phyloP scores from a whole-genome alignment of 2,329 filamentous ascomycete genomes.

The Coniochaeta sp. region DNA sequence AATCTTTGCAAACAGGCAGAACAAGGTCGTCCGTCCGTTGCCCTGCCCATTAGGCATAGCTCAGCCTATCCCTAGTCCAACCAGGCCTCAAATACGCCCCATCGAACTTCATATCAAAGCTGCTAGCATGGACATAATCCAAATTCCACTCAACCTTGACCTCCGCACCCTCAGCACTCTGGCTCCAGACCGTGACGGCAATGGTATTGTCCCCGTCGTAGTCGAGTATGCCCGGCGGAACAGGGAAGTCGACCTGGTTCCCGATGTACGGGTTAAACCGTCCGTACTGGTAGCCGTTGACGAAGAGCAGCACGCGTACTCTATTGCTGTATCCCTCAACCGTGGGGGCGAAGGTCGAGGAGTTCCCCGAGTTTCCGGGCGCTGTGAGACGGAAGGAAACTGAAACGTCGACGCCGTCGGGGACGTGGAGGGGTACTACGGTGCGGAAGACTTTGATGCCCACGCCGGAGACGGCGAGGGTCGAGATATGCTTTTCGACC shows the following conservation, averaged over 20 bases:
- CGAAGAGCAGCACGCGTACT: conserved; percentile 46
- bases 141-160: conserved; percentile 42
- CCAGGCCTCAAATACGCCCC: conserved; percentile 39
- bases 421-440: conserved; percentile 40
- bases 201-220: conserved; percentile 53
- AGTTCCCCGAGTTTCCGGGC: conserved; percentile 17
- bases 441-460: conserved; percentile 52
- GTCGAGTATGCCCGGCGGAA: conserved; percentile 51
- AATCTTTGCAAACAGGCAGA: too few relatives aligned
- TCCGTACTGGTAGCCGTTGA: conserved; percentile 61
- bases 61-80: conserved; percentile 34
- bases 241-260: conserved; percentile 52
- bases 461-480: conserved; percentile 35
- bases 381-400: conserved; percentile 48
- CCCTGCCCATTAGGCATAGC: conserved; percentile 27
- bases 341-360: neutral
- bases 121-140: conserved; percentile 46
- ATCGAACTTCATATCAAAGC: conserved; percentile 43
- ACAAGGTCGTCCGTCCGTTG: too few relatives aligned
- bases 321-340: conserved; percentile 24
- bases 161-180: conserved; percentile 42
- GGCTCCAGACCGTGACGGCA: conserved; percentile 52
- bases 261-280: conserved; percentile 54
- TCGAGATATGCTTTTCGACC: conserved; percentile 17
- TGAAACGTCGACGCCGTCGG: conserved; percentile 44